A percentile compares a stretch with the other conserved stretches of the same genome.
Conservation (phyloP, 257 asterid species). For the Nicotiana benthamiana region DNA sequence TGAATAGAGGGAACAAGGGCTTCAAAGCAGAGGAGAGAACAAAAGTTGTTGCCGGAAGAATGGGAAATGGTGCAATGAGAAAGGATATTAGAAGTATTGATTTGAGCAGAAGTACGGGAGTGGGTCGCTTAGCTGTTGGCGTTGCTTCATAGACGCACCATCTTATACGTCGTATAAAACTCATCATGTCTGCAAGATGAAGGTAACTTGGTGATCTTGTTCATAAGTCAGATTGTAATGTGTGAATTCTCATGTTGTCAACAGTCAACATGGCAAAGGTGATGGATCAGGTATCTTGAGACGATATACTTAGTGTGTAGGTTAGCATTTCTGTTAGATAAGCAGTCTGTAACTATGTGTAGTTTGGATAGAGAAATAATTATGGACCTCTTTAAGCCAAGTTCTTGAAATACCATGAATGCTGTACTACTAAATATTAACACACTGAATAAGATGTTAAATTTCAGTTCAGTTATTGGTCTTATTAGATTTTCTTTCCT, state of each 20-base stretch:
- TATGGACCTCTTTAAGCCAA: background rate
- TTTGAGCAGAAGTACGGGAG: conserved; percentile 25
- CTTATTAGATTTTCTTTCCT: background rate
- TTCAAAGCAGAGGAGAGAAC: conserved; percentile 22
- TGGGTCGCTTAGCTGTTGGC: conserved; percentile 22
- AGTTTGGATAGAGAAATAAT: background rate
- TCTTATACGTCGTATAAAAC: background rate
- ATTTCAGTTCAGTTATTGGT: background rate
- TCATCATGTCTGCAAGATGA: background rate
- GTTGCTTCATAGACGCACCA: conserved; percentile 18
- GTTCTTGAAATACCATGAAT: conserved; percentile 7
- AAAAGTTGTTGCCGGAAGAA: conserved; percentile 18
- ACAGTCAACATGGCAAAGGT: background rate
- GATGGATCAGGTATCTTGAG: background rate
- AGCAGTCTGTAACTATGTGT: background rate
- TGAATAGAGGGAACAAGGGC: conserved; percentile 5
- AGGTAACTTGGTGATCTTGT: background rate
- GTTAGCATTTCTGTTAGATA: background rate
- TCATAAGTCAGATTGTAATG: background rate
- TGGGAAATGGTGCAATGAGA: conserved; percentile 9
- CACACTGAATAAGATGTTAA: background rate
- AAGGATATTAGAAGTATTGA: conserved; percentile 15
- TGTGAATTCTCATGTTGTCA: background rate
- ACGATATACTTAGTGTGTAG: conserved; percentile 5
- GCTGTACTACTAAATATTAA: background rate